phyloP scores from a whole-genome alignment of 331 rosid species.

The Saraca asoca region DNA sequence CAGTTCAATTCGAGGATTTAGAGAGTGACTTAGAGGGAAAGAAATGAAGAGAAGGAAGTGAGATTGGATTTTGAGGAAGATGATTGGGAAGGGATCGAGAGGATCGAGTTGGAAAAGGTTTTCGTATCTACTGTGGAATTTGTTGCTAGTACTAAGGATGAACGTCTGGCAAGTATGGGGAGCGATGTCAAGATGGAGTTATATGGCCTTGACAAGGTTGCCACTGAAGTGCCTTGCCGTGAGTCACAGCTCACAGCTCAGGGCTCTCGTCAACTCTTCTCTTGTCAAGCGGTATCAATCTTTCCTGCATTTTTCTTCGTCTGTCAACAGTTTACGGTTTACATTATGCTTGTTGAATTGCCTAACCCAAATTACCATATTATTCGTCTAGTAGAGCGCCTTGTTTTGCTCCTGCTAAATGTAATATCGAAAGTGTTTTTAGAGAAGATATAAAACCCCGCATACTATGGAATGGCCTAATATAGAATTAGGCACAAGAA shows the following conservation, averaged over 20 bases:
- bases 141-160: slow-evolving; percentile 30
- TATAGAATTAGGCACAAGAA: too few species aligned
- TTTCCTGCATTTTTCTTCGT: slow-evolving; percentile 20
- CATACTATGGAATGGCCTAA: too few species aligned
- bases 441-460: too few species aligned
- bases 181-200: slow-evolving; percentile 52
- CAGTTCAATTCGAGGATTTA: slow-evolving; percentile 28
- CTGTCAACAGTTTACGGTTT: background rate
- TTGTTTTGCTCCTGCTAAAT: background rate
- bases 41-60: slow-evolving; percentile 29
- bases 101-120: slow-evolving; percentile 39
- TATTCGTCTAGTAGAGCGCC: background rate
- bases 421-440: too few species aligned
- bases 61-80: slow-evolving; percentile 50
- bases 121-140: slow-evolving; percentile 46
- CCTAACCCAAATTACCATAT: slow-evolving; percentile 25
- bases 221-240: slow-evolving; percentile 63
- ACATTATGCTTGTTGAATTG: slow-evolving; percentile 24
- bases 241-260: slow-evolving; percentile 57
- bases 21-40: slow-evolving; percentile 16
- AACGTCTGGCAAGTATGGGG: slow-evolving; percentile 25
- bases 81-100: slow-evolving; percentile 90
- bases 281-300: slow-evolving; percentile 68
- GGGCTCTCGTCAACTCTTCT: slow-evolving; percentile 48
- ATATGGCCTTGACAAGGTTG: slow-evolving; percentile 60